A percentile compares a stretch with the other conserved stretches of the same genome.
phyloP scores from a whole-genome alignment of 2,329 filamentous ascomycete genomes.

The Parastagonospora nodorum region DNA sequence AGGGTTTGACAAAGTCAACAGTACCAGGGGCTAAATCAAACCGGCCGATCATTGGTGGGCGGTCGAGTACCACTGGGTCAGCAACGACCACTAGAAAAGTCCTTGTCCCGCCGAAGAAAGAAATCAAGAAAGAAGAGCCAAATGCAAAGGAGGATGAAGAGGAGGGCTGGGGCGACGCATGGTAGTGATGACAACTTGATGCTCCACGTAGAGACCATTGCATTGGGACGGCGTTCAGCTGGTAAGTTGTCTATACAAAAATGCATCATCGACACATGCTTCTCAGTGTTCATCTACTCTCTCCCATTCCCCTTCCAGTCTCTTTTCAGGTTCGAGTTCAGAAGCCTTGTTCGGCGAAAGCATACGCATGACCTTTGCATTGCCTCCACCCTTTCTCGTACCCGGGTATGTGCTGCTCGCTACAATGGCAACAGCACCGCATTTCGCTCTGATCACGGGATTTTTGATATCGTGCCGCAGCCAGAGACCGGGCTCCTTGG shows the following conservation, averaged over 20 bases:
- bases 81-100: slow-evolving; percentile 30
- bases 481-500: slow-evolving; percentile 10
- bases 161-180: slow-evolving; percentile 48
- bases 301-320: neutral
- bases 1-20: slow-evolving; percentile 72
- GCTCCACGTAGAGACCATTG: neutral
- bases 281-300: too few species aligned
- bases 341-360: neutral
- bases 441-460: slow-evolving; percentile 8
- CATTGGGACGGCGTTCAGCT: slow-evolving; percentile 25
- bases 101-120: slow-evolving; percentile 34
- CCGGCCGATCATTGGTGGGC: slow-evolving; percentile 33
- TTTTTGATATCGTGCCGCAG: neutral
- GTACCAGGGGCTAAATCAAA: slow-evolving; percentile 33
- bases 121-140: slow-evolving; percentile 37
- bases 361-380: slow-evolving; percentile 6
- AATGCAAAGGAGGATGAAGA: slow-evolving; percentile 50
- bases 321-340: neutral
- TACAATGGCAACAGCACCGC: slow-evolving; percentile 5
- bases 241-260: neutral
- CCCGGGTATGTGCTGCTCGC: slow-evolving; percentile 19
- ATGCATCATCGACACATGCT: neutral
- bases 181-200: slow-evolving; percentile 22
- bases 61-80: slow-evolving; percentile 37
- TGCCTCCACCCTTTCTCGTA: slow-evolving; percentile 10